phyloP scores from a whole-genome alignment of 139 green algal species.

The Chlorella vulgaris region DNA sequence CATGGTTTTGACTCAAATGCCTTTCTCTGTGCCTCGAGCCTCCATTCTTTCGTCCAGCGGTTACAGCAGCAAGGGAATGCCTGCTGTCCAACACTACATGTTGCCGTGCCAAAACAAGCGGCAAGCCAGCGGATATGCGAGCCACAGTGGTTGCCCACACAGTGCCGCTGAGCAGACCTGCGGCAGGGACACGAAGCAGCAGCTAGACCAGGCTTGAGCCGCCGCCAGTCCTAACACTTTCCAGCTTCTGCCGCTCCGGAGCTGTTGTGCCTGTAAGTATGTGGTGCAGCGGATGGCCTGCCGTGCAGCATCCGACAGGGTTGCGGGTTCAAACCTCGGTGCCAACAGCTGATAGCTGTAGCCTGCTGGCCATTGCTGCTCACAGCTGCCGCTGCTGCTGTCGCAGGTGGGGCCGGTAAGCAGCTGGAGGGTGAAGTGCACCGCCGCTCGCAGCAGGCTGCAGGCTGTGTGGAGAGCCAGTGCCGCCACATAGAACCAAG shows the following conservation, averaged over 20 bases:
- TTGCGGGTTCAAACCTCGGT: background rate
- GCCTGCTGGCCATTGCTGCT: too few relatives aligned
- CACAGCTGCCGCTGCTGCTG: background rate
- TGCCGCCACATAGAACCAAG: conserved; percentile 1
- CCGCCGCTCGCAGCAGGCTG: background rate
- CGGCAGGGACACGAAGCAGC: background rate
- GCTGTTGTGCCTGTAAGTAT: background rate
- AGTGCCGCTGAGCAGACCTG: background rate
- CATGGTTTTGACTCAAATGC: too few relatives aligned
- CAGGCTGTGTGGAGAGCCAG: background rate
- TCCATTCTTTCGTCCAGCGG: too few relatives aligned
- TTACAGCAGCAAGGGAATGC: too few relatives aligned
- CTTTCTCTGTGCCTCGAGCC: too few relatives aligned
- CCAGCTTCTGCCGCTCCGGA: background rate
- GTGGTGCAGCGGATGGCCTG: background rate
- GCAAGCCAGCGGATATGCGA: background rate
- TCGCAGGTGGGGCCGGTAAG: background rate
- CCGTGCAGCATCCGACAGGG: background rate
- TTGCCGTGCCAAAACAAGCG: too few relatives aligned
- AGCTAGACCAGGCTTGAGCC: background rate
- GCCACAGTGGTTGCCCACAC: background rate
- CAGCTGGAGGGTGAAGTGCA: background rate
- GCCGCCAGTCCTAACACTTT: background rate
- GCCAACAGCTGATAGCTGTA: background rate
- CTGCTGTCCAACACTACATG: too few relatives aligned